Percentiles rank a stretch among this genome's conserved stretches.
phyloP scores from a whole-genome alignment of 2,329 filamentous ascomycete species.

The Lachnellula willkommii region DNA sequence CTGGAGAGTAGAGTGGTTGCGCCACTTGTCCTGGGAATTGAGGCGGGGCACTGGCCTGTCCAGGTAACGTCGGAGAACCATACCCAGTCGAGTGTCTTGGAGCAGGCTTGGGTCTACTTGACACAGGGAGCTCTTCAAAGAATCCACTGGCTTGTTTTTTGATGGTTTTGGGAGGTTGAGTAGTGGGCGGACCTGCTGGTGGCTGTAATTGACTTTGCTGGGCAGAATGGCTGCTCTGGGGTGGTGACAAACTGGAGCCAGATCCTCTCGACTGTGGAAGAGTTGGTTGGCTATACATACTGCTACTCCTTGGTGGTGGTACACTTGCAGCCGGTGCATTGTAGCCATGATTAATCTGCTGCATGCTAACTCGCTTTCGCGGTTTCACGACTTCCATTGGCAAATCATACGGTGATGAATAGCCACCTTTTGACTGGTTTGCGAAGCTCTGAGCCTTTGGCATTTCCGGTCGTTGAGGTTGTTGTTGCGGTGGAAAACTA shows the following conservation, averaged over 20 bases:
- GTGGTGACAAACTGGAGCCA: slow-evolving; percentile 20
- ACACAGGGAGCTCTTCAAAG: slow-evolving; percentile 70
- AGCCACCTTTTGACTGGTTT: slow-evolving; percentile 85
- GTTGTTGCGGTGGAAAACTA: slow-evolving; percentile 17
- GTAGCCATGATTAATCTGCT: slow-evolving; percentile 30
- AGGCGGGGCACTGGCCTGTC: slow-evolving; percentile 1
- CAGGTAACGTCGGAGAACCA: slow-evolving; percentile 16
- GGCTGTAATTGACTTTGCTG: slow-evolving; percentile 12
- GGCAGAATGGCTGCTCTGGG: slow-evolving; percentile 13
- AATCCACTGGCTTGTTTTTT: slow-evolving; percentile 50
- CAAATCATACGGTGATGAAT: slow-evolving; percentile 90
- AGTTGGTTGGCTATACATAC: slow-evolving; percentile 20
- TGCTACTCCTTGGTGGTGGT: slow-evolving; percentile 28
- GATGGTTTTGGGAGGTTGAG: slow-evolving; percentile 7
- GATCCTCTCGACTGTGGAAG: slow-evolving; percentile 17
- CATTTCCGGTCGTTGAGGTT: slow-evolving; percentile 40
- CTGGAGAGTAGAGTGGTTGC: slow-evolving; percentile 13
- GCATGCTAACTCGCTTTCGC: slow-evolving; percentile 57
- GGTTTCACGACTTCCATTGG: slow-evolving; percentile 79
- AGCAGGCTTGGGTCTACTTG: slow-evolving; percentile 55
- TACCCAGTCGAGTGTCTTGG: slow-evolving; percentile 41
- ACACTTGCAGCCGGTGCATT: slow-evolving; percentile 18
- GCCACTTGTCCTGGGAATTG: slow-evolving; percentile 14
- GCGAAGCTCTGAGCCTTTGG: slow-evolving; percentile 75
- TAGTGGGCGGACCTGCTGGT: not conserved